phyloP scores from a whole-genome alignment of 768 basidiomycete genomes.

The Pleurotus pulmonarius region DNA sequence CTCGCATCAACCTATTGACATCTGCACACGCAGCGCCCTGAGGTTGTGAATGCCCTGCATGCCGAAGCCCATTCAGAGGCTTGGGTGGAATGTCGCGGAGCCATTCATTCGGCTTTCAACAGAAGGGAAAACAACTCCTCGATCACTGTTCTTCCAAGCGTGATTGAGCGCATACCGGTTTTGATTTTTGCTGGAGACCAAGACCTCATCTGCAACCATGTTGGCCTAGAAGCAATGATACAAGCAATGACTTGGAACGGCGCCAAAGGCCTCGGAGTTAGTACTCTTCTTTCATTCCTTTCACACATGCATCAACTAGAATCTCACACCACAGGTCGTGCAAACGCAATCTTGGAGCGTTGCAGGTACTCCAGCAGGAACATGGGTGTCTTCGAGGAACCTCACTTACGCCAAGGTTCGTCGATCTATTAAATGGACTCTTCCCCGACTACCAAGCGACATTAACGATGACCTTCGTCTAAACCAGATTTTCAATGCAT shows the following conservation, averaged over 20 bases:
- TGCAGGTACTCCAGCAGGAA: conserved; percentile 73
- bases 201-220: conserved; percentile 94
- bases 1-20: conserved; percentile 1
- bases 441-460: background rate
- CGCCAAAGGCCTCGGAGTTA: conserved; percentile 75
- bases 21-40: conserved; percentile 51
- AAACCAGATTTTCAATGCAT: conserved; percentile 82
- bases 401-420: conserved; percentile 88
- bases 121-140: conserved; percentile 59
- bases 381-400: conserved; percentile 88
- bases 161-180: conserved; percentile 80
- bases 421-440: background rate
- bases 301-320: conserved; percentile 7
- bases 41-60: conserved; percentile 83
- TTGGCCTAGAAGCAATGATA: conserved; percentile 86
- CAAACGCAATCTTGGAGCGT: conserved; percentile 75
- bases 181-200: conserved; percentile 93
- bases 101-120: conserved; percentile 61
- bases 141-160: conserved; percentile 69
- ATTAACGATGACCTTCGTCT: background rate
- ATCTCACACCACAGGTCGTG: conserved; percentile 42
- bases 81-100: conserved; percentile 84
- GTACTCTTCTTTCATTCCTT: conserved; percentile 22
- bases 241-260: conserved; percentile 85
- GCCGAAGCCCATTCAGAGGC: conserved; percentile 69